Conservation (phyloP, 345 rosid species). For the Alliaria petiolata region DNA sequence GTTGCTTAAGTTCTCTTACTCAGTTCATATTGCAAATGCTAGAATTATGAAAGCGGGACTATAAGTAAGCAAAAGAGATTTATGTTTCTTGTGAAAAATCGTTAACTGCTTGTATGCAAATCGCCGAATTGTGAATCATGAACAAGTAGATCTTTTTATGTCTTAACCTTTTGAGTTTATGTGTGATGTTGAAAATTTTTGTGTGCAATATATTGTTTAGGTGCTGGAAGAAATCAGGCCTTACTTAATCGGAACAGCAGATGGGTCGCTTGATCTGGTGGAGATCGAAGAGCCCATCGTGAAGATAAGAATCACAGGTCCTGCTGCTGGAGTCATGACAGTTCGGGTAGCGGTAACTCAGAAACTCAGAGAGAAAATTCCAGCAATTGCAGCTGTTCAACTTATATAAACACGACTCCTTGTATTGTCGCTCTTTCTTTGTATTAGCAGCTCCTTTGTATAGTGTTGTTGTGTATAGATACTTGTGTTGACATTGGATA, state of each 20-base stretch:
- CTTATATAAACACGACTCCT: conserved; percentile 38
- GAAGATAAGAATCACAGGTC: conserved; percentile 82
- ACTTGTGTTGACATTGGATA: neutral
- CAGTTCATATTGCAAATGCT: neutral
- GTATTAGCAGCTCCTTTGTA: conserved; percentile 14
- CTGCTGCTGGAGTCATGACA: conserved; percentile 97
- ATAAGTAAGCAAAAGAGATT: neutral
- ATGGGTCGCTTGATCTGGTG: conserved; percentile 89
- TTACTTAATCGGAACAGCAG: conserved; percentile 90
- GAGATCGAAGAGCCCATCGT: conserved; percentile 83
- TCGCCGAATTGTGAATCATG: neutral
- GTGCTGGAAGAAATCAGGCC: conserved; percentile 98
- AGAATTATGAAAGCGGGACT: no score
- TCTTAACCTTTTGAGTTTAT: neutral
- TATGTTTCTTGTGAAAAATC: neutral
- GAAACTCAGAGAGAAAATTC: conserved; percentile 87
- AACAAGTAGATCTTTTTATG: neutral
- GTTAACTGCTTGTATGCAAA: neutral
- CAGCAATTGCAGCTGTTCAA: conserved; percentile 93
- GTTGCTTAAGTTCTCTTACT: no score
- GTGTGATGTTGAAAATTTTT: neutral
- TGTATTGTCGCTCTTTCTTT: neutral
- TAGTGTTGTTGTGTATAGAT: conserved; percentile 10
- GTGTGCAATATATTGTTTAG: conserved; percentile 32
- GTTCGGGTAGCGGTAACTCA: conserved; percentile 93